These are phyloP conservation scores for Cystobasidium ongulense DNA, from an alignment of 768 basidiomycete species.

Conservation along the genomic window DNA sequence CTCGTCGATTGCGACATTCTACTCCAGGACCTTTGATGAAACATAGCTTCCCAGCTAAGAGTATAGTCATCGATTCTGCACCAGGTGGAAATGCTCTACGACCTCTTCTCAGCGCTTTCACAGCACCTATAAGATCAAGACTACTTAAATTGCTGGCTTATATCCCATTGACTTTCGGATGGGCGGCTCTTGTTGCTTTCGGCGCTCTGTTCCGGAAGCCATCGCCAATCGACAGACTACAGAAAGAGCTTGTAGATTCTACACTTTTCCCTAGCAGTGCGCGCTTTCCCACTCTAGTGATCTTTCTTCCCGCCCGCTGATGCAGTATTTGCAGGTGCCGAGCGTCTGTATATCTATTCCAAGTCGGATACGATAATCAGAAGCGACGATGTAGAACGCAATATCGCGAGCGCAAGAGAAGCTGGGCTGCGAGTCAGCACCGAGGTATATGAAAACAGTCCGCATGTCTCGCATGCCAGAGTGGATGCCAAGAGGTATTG, in stretches of 20 bases:
- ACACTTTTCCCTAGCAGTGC: not conserved
- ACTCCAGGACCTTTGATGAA: not conserved
- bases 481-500: slow-evolving; percentile 5
- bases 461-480: slow-evolving; percentile 23
- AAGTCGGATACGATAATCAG: slow-evolving; percentile 12
- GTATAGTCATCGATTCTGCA: slow-evolving; percentile 22
- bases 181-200: not conserved
- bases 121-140: not conserved
- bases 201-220: not conserved
- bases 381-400: slow-evolving; percentile 11
- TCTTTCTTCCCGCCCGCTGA: not conserved
- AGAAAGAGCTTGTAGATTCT: not conserved
- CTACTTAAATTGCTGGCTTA: not conserved
- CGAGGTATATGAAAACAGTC: slow-evolving; percentile 20
- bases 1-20: not conserved
- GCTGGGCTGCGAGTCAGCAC: not conserved
- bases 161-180: not conserved
- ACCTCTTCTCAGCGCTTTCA: slow-evolving; percentile 18
- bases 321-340: not conserved
- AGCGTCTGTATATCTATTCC: slow-evolving; percentile 20
- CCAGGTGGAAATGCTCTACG: slow-evolving; percentile 8
- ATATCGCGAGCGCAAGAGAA: slow-evolving; percentile 6
- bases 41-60: not conserved
- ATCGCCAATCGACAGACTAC: not conserved
- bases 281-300: not conserved